Conservation (phyloP, 768 basidiomycete genomes). For the Hemileccinum impolitum region DNA sequence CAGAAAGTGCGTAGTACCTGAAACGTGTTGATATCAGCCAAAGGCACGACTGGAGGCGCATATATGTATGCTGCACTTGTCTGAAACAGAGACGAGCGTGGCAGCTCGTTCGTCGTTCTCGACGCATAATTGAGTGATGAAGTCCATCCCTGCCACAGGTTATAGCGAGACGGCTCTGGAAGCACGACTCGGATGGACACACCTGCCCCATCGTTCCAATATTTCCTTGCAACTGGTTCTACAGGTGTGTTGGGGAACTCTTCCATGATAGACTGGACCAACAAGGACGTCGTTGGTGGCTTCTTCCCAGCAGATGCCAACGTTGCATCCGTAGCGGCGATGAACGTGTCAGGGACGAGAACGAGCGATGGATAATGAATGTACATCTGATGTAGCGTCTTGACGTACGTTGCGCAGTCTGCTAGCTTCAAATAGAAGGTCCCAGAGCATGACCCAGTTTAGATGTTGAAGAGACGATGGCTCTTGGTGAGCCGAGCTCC, state of each 20-base stretch:
- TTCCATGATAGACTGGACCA: conserved; percentile 70
- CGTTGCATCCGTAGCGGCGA: conserved; percentile 54
- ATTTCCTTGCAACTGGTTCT: conserved; percentile 70
- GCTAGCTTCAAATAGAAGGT: conserved; percentile 49
- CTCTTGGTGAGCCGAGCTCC: neutral
- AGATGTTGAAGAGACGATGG: neutral
- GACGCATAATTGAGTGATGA: conserved; percentile 71
- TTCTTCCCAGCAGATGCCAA: conserved; percentile 43
- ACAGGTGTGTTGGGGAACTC: conserved; percentile 68
- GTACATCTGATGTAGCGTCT: conserved; percentile 84
- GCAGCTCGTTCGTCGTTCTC: conserved; percentile 82
- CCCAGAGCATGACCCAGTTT: neutral
- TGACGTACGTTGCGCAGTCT: conserved; percentile 86
- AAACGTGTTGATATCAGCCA: conserved; percentile 5
- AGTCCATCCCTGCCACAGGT: conserved; percentile 60
- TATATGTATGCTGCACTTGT: conserved; percentile 63
- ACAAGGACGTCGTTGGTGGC: conserved; percentile 48
- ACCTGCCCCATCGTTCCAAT: conserved; percentile 87
- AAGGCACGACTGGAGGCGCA: conserved; percentile 7
- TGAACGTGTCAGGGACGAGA: conserved; percentile 79
- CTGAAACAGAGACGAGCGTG: conserved; percentile 71
- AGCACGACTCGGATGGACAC: neutral
- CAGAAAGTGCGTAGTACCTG: conserved; percentile 88
- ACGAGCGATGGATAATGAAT: conserved; percentile 67
- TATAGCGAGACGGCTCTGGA: neutral